These are phyloP conservation scores for Jatropha multifida DNA, from an alignment of 441 rosid species.

Conservation along the genomic window DNA sequence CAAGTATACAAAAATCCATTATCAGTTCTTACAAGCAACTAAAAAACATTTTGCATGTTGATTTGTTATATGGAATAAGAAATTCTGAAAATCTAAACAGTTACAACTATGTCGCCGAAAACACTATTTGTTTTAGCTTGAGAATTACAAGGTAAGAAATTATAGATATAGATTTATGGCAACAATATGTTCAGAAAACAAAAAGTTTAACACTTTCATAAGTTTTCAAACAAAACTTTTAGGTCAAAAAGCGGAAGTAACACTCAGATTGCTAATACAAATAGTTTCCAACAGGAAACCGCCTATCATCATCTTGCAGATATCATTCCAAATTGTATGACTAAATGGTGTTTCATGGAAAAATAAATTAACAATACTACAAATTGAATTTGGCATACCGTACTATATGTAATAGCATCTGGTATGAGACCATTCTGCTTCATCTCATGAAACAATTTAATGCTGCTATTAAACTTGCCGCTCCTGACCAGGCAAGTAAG, in stretches of 20 bases:
- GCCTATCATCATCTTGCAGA: slow-evolving; percentile 1
- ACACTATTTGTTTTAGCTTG: neutral
- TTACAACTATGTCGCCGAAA: neutral
- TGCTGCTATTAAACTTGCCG: slow-evolving; percentile 60
- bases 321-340: slow-evolving; percentile 5
- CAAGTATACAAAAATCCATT: neutral
- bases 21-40: neutral
- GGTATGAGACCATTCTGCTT: slow-evolving; percentile 82
- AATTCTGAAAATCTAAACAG: no score
- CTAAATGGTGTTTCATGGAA: neutral
- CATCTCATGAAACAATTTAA: slow-evolving; percentile 79
- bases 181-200: slow-evolving; percentile 7
- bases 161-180: neutral
- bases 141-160: neutral
- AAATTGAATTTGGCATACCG: slow-evolving; percentile 45
- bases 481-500: slow-evolving; percentile 74
- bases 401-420: slow-evolving; percentile 73
- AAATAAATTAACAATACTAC: slow-evolving; percentile 2
- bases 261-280: neutral
- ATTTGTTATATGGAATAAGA: neutral
- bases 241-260: neutral
- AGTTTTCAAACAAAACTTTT: neutral
- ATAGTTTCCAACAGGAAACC: neutral
- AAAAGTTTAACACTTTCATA: slow-evolving; percentile 4
- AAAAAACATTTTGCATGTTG: neutral